phyloP scores from a whole-genome alignment of 2,329 filamentous ascomycete genomes.

The Curvularia eragrostidis region DNA sequence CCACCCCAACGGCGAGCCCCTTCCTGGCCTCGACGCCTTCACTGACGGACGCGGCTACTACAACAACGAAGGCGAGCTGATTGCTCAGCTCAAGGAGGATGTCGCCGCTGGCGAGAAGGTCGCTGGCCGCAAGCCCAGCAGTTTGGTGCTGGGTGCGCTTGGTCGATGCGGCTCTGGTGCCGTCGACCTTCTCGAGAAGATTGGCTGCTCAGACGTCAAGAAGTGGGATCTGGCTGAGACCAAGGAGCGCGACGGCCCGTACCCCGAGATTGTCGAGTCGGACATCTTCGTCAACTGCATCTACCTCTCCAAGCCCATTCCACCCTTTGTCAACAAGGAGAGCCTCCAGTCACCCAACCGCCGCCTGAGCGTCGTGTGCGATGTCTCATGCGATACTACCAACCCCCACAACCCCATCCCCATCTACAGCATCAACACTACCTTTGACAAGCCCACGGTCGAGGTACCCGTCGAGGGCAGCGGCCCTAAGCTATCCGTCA shows the following conservation, averaged over 20 bases:
- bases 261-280: slow-evolving; percentile 75
- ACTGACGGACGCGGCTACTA: slow-evolving; percentile 62
- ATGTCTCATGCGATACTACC: slow-evolving; percentile 69
- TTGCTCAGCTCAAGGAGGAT: slow-evolving; percentile 74
- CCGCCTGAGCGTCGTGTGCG: slow-evolving; percentile 71
- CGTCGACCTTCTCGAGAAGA: slow-evolving; percentile 77
- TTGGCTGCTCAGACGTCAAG: slow-evolving; percentile 74
- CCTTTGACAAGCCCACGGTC: slow-evolving; percentile 87
- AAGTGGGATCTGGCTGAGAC: slow-evolving; percentile 85
- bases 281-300: slow-evolving; percentile 64
- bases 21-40: slow-evolving; percentile 68
- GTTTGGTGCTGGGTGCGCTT: slow-evolving; percentile 81
- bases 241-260: slow-evolving; percentile 68
- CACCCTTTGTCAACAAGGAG: slow-evolving; percentile 78
- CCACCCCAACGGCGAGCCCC: slow-evolving; percentile 68
- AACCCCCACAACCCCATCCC: slow-evolving; percentile 77
- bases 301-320: slow-evolving; percentile 80
- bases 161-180: slow-evolving; percentile 86
- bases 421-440: slow-evolving; percentile 83
- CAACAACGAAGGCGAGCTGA: slow-evolving; percentile 75
- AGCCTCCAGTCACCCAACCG: slow-evolving; percentile 72
- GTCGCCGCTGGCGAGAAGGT: slow-evolving; percentile 72
- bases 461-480: slow-evolving; percentile 68
- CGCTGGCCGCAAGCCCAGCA: slow-evolving; percentile 70
- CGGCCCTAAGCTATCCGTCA: slow-evolving; percentile 73